Evolutionary conservation across 768 basidiomycete genomes (phyloP).

Genomic region (Lyophyllum atratum): DNA sequence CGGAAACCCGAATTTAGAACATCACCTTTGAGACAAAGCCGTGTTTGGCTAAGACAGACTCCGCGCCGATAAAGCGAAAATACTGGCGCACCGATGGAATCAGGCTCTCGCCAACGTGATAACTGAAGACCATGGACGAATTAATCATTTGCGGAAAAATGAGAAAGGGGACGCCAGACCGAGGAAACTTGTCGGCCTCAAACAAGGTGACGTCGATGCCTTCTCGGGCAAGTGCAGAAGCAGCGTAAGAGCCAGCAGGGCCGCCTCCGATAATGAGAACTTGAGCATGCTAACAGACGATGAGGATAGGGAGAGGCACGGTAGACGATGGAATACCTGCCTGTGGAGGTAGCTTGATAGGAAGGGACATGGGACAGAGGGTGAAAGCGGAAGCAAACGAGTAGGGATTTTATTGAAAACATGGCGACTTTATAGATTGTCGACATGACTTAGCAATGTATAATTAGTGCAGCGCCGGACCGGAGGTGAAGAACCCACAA

Average conservation of each 20-base stretch:
- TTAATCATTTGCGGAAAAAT: background rate
- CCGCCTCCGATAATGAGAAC: conserved; percentile 54
- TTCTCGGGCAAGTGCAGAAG: conserved; percentile 55
- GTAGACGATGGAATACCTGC: conserved; percentile 10
- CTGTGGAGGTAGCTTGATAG: conserved; percentile 14
- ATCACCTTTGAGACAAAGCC: conserved; percentile 55
- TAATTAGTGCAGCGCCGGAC: background rate
- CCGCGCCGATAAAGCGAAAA: conserved; percentile 58
- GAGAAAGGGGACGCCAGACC: conserved; percentile 26
- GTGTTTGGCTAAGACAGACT: conserved; percentile 47
- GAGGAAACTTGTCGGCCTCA: conserved; percentile 57
- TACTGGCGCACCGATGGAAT: conserved; percentile 64
- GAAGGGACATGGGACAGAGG: conserved; percentile 3
- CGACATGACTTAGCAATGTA: background rate
- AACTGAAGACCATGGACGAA: conserved; percentile 31
- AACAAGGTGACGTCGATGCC: conserved; percentile 55
- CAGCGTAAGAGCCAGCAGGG: conserved; percentile 59
- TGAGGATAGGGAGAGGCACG: background rate
- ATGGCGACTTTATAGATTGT: conserved; percentile 14
- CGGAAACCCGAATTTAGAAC: background rate
- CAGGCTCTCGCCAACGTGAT: conserved; percentile 61
- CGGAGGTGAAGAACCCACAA: background rate
- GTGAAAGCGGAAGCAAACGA: background rate
- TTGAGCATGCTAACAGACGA: conserved; percentile 36
- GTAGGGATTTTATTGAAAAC: background rate